phyloP scores from a whole-genome alignment of 805 yeast species.

The Brettanomyces custersianus region DNA sequence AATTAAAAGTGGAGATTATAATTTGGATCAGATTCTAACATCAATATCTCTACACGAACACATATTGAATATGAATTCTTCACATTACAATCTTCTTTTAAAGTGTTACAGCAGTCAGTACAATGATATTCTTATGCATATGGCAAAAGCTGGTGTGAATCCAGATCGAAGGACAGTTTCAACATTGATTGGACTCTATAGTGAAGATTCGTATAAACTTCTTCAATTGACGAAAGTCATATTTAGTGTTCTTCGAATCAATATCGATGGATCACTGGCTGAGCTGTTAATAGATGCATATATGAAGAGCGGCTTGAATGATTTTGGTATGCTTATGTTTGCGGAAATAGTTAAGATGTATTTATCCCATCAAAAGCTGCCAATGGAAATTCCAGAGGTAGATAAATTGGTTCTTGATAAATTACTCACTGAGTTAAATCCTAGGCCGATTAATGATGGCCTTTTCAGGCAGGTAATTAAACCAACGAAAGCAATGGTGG shows the following conservation, averaged over 20 bases:
- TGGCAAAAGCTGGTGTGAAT: not conserved
- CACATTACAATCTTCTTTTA: constrained; percentile 1
- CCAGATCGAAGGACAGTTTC: constrained; percentile 3
- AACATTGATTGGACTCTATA: not conserved
- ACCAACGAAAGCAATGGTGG: constrained; percentile 1
- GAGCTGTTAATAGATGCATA: not conserved
- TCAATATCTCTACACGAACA: too few relatives aligned
- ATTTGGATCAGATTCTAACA: too few relatives aligned
- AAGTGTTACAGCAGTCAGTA: not conserved
- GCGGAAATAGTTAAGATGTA: not conserved
- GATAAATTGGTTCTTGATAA: constrained; percentile 1
- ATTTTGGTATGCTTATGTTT: not conserved
- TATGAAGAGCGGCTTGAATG: not conserved
- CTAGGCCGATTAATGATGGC: too few relatives aligned
- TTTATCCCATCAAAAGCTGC: too few relatives aligned
- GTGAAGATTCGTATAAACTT: not conserved
- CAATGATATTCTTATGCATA: not conserved
- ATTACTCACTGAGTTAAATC: not conserved
- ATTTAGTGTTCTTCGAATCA: not conserved
- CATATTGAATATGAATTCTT: not conserved
- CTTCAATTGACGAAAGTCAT: not conserved
- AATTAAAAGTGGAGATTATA: too few relatives aligned
- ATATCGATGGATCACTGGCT: constrained; percentile 1
- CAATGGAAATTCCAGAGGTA: not conserved
- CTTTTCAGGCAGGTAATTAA: constrained; percentile 1